Conservation (phyloP, 495 filamentous ascomycete species). For the Aspergillus cristatus region DNA sequence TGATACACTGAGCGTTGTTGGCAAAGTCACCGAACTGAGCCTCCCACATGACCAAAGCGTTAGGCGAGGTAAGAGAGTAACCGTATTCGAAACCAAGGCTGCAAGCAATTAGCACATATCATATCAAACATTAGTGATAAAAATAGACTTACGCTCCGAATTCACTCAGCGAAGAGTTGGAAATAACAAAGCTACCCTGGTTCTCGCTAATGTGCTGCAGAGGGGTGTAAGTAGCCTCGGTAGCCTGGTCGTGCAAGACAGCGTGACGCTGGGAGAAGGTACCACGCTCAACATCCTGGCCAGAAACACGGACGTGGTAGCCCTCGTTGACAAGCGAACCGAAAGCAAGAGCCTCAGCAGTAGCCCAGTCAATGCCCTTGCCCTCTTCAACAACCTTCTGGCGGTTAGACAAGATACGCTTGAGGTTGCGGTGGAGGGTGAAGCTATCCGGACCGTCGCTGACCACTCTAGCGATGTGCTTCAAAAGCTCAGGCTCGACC, state of each 20-base stretch:
- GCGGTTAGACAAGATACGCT: slow-evolving; percentile 85
- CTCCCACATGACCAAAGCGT: slow-evolving; percentile 97
- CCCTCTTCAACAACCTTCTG: slow-evolving; percentile 91
- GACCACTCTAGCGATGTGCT: slow-evolving; percentile 71
- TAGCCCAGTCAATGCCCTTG: slow-evolving; percentile 94
- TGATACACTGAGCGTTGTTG: slow-evolving; percentile 98
- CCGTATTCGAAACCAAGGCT: slow-evolving; percentile 96
- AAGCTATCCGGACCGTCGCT: slow-evolving; percentile 73
- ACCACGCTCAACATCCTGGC: slow-evolving; percentile 98
- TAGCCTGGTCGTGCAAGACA: slow-evolving; percentile 95
- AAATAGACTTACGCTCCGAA: slow-evolving; percentile 60
- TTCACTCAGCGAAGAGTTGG: slow-evolving; percentile 94
- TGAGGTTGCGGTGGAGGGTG: slow-evolving; percentile 83
- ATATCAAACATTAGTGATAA: background rate
- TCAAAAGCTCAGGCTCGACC: slow-evolving; percentile 57
- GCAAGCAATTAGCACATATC: slow-evolving; percentile 16
- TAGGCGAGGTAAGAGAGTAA: slow-evolving; percentile 92
- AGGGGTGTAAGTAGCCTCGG: slow-evolving; percentile 83
- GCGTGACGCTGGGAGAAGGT: slow-evolving; percentile 98
- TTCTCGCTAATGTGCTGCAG: slow-evolving; percentile 79
- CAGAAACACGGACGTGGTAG: slow-evolving; percentile 92
- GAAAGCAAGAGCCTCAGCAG: slow-evolving; percentile 92
- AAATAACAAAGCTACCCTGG: slow-evolving; percentile 91
- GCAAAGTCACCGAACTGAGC: slow-evolving; percentile 99
- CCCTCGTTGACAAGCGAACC: slow-evolving; percentile 85